phyloP scores from a whole-genome alignment of 2,329 filamentous ascomycete species.

The Pestalotiopsis sp. region DNA sequence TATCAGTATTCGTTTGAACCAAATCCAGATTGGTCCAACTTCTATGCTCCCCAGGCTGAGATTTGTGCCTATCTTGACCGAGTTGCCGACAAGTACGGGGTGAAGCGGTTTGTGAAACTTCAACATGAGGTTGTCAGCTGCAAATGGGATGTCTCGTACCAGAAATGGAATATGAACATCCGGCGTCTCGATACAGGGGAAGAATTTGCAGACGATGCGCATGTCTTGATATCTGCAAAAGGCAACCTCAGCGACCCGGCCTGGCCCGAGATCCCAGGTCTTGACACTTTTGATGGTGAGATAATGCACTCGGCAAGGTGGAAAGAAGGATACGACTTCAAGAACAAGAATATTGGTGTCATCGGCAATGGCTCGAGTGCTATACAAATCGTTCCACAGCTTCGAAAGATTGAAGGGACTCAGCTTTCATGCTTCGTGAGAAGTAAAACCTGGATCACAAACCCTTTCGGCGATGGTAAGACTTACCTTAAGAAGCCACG shows the following conservation, averaged over 20 bases:
- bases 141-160: constrained; percentile 40
- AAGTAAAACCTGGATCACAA: constrained; percentile 53
- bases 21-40: constrained; percentile 55
- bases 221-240: constrained; percentile 44
- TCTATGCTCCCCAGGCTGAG: constrained; percentile 52
- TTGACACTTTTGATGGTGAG: constrained; percentile 43
- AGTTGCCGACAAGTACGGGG: constrained; percentile 48
- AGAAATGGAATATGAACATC: constrained; percentile 43
- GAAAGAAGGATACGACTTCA: constrained; percentile 49
- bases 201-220: constrained; percentile 39
- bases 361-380: constrained; percentile 56
- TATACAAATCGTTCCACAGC: constrained; percentile 53
- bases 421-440: constrained; percentile 49
- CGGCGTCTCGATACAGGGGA: constrained; percentile 36
- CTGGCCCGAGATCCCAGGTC: constrained; percentile 46
- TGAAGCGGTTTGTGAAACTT: constrained; percentile 48
- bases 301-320: constrained; percentile 49
- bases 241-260: constrained; percentile 44
- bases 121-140: constrained; percentile 42
- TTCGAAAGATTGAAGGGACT: constrained; percentile 46
- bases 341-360: constrained; percentile 49
- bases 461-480: constrained; percentile 45
- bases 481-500: not conserved
- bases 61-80: constrained; percentile 51
- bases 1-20: constrained; percentile 60